Base-by-base conservation (phyloP, 495 filamentous ascomycete genomes). In the Penicillium herquei region DNA sequence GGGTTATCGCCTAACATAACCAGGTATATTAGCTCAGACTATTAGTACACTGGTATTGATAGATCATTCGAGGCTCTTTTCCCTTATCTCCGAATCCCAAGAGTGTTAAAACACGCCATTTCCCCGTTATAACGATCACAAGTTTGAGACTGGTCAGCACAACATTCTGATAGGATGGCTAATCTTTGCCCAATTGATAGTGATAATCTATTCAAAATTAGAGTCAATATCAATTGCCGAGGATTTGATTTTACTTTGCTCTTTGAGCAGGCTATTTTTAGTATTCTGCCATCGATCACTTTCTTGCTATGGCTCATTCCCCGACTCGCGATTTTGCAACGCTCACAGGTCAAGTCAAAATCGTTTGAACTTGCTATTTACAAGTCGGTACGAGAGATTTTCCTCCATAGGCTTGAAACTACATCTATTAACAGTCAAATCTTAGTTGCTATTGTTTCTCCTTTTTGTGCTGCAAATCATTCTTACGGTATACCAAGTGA, bases 401-500 rank as follows among this genome's bases (percentile, higher is more conserved):
- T 26, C 3, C 8, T 60, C 0, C 13, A 1, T 31, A 3, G 16
- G 11, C 17, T 12, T 21, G 10, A 18, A 45, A 45, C 8, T 18
- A 7, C 17, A 45, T 26, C 17, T 45, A 26, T 7, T 21, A 11
- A 45, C 6, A 5, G 3, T 45, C 42, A 26, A 26, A 26, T 45
- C 18, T 4, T 21, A 45, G 17, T 21, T 10, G 2, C 17, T 30
- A 21, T 45, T 45, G 17, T 26, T 31, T 8, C 7, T 45, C 8
- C 42, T 57, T 13, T 58, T 73, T 30, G 55, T 51, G 30, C 55
- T 69, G 3, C 69, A 71, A n/a, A 16, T 72, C 6, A 7, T 70
- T 6, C 62, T 55, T 42, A 43, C 63, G 10, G 57, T 48, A 33
- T 62, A 63, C 42, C 63, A 59, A 12, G 9, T 56, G 18, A 51